Conservation (phyloP, 1,139 yeast genomes). For the Geotrichum reessii region DNA sequence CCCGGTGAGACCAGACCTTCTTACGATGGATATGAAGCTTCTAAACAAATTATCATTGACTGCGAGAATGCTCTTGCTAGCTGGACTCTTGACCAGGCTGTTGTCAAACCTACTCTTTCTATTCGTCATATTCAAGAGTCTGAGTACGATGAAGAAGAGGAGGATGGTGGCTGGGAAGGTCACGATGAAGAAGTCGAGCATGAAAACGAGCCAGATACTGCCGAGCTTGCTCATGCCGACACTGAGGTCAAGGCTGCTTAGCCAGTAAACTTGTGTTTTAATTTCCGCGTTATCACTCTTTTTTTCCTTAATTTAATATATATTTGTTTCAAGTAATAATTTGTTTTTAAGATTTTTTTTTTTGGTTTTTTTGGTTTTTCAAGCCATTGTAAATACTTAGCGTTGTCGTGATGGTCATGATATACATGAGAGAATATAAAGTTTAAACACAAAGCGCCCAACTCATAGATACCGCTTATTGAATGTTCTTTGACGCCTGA, state of each 20-base stretch:
- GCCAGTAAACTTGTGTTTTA: no score
- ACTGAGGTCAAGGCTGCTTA: constrained; percentile 5
- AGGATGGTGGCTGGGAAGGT: constrained; percentile 13
- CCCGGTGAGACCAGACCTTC: constrained; percentile 99
- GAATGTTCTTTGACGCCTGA: neutral
- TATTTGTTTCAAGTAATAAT: neutral
- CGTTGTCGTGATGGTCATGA: no score
- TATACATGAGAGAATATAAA: no score
- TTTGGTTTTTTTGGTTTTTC: neutral
- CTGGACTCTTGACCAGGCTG: constrained; percentile 95
- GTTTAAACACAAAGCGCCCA: no score
- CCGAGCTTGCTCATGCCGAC: constrained; percentile 9
- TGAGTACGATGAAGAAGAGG: constrained; percentile 7
- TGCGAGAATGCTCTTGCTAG: constrained; percentile 93
- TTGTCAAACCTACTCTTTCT: constrained; percentile 82
- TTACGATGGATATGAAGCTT: constrained; percentile 96
- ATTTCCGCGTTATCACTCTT: no score
- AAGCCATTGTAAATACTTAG: no score
- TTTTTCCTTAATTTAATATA: neutral
- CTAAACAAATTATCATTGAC: constrained; percentile 95
- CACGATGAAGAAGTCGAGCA: constrained; percentile 17
- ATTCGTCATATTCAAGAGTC: constrained; percentile 11
- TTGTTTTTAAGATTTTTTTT: neutral
- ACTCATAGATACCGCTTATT: no score
- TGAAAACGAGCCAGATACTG: no score